Conservation (phyloP, 176 grass and related monocot species). For the Guadua angustifolia region DNA sequence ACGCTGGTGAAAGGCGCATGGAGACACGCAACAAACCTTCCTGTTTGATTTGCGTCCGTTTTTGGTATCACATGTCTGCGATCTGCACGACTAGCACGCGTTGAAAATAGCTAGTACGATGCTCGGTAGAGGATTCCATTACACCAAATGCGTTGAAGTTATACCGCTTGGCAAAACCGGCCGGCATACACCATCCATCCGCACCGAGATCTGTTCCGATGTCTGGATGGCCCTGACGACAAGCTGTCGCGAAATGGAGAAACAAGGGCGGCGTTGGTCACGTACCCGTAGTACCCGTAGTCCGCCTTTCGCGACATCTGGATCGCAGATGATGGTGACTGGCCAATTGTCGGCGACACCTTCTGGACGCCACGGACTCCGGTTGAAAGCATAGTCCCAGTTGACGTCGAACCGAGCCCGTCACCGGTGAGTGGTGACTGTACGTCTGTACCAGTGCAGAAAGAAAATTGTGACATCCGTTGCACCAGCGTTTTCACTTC, state of each 20-base stretch:
- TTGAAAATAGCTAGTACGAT: not conserved
- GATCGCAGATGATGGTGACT: not conserved
- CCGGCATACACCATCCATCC: not conserved
- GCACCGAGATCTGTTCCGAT: not conserved
- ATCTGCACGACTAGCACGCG: not conserved
- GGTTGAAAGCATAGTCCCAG: not conserved
- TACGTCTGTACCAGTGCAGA: not conserved
- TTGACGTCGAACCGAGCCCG: not conserved
- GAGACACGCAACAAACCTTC: not conserved
- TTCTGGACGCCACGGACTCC: not conserved
- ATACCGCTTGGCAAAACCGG: not conserved
- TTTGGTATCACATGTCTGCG: not conserved
- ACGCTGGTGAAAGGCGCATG: not conserved
- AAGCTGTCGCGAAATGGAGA: not conserved
- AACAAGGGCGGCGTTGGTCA: not conserved
- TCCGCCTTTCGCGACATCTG: not conserved
- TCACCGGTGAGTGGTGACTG: too few relatives aligned
- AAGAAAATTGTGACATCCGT: not conserved
- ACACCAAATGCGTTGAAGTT: not conserved
- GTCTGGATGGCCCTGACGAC: not conserved
- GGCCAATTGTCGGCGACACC: not conserved
- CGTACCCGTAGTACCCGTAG: not conserved
- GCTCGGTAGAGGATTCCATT: not conserved
- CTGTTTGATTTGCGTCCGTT: not conserved
- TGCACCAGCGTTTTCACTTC: not conserved